A percentile compares a stretch with the other conserved stretches of the same genome.
phyloP scores from a whole-genome alignment of 495 filamentous ascomycete species.

The Aspergillus nidulans region DNA sequence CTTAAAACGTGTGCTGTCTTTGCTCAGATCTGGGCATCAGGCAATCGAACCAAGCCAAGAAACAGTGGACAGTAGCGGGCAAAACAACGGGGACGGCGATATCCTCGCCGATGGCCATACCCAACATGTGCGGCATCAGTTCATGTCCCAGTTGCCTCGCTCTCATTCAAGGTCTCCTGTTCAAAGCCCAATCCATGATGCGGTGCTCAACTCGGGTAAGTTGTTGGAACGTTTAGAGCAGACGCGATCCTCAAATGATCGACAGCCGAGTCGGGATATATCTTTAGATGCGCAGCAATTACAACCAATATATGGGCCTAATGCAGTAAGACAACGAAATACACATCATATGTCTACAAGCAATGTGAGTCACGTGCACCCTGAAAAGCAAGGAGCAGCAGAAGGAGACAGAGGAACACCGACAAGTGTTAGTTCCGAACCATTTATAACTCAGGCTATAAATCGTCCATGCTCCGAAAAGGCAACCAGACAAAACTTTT shows the following conservation, averaged over 20 bases:
- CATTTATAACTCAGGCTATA: not conserved
- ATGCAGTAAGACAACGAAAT: not conserved
- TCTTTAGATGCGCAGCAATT: not conserved
- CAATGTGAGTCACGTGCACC: not conserved
- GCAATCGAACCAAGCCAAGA: not conserved
- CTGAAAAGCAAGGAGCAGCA: not conserved
- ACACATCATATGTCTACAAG: not conserved
- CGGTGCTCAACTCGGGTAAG: not conserved
- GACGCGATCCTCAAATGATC: not conserved
- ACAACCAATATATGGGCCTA: not conserved
- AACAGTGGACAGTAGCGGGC: not conserved
- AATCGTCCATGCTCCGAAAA: not conserved
- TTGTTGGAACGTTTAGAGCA: constrained; percentile 2
- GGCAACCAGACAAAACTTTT: not conserved
- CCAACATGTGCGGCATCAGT: not conserved
- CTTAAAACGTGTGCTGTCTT: constrained; percentile 9
- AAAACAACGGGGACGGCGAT: not conserved
- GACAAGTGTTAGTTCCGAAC: not conserved
- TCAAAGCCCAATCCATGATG: not conserved
- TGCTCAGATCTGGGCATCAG: not conserved
- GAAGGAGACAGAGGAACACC: not conserved
- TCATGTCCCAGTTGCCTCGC: not conserved
- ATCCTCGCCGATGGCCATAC: not conserved
- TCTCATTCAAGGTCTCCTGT: not conserved
- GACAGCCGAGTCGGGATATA: not conserved